Evolutionary conservation across 2,329 filamentous ascomycete genomes (phyloP).

Genomic region (Colletotrichum godetiae): DNA sequence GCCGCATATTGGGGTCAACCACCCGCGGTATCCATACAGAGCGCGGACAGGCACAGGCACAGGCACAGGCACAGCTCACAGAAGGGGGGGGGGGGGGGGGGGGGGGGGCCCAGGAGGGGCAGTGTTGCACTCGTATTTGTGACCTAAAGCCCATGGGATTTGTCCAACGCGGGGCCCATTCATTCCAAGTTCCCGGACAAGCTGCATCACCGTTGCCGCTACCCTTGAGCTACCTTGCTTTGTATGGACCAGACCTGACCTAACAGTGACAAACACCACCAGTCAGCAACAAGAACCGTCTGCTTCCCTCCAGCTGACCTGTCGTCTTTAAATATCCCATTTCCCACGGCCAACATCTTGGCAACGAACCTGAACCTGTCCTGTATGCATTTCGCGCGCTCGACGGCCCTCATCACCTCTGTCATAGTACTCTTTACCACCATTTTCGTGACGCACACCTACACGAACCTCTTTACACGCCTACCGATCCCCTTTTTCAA

Average conservation of each 20-base stretch:
- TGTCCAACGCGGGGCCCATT: conserved; percentile 19
- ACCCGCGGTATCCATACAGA: not conserved
- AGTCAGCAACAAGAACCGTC: conserved; percentile 16
- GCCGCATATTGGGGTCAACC: not conserved
- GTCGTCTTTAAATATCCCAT: not conserved
- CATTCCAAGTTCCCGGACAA: not conserved
- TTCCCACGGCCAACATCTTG: not conserved
- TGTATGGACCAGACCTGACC: not conserved
- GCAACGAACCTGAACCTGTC: not conserved
- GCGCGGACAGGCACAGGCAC: not conserved
- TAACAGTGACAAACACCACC: not conserved
- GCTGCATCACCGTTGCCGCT: not conserved
- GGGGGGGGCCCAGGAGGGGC: conserved; percentile 22
- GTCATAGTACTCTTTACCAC: conserved; percentile 37
- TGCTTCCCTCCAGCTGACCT: not conserved
- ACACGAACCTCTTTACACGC: conserved; percentile 34
- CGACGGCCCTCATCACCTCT: conserved; percentile 33
- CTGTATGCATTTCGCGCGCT: conserved; percentile 33
- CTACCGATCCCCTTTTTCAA: conserved; percentile 9
- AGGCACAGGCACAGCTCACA: not conserved
- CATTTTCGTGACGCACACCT: conserved; percentile 37
- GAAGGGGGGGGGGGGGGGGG: too few relatives aligned
- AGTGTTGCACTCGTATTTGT: conserved; percentile 10
- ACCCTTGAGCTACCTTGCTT: not conserved
- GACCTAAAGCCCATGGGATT: not conserved